These are phyloP conservation scores for Colletotrichum destructivum DNA, from an alignment of 2,329 filamentous ascomycete genomes.

Conservation along the genomic window DNA sequence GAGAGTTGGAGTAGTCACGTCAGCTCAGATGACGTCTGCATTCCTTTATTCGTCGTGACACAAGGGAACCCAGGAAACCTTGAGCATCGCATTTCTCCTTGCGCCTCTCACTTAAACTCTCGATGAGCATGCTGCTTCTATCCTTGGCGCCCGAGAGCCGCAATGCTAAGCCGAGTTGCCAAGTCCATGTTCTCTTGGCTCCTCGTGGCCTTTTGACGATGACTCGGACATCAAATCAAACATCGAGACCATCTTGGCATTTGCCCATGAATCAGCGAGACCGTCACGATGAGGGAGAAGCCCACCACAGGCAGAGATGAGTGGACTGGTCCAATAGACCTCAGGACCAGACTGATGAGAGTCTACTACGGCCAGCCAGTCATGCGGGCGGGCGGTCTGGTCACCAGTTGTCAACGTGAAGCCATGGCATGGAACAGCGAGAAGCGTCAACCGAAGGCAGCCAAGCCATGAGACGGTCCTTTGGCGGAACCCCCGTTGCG, in stretches of 20 bases:
- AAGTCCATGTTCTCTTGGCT: slow-evolving; percentile 9
- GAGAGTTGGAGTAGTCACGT: slow-evolving; percentile 13
- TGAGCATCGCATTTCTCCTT: background rate
- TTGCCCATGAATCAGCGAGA: slow-evolving; percentile 7
- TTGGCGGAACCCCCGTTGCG: background rate
- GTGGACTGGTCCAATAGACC: background rate
- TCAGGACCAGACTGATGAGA: background rate
- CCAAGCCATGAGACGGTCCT: slow-evolving; percentile 4
- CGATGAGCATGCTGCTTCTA: background rate
- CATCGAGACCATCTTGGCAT: slow-evolving; percentile 25
- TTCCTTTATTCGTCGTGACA: slow-evolving; percentile 5
- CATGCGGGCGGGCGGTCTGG: background rate
- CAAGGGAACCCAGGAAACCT: background rate
- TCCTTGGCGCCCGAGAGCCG: slow-evolving; percentile 31
- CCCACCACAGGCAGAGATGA: background rate
- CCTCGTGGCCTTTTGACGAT: slow-evolving; percentile 11
- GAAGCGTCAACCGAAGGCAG: background rate
- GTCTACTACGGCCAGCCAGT: background rate
- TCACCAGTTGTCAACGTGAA: background rate
- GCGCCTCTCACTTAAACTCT: background rate
- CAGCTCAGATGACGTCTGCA: slow-evolving; percentile 15
- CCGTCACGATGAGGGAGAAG: background rate
- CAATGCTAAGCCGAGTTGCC: slow-evolving; percentile 31
- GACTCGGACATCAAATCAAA: background rate
- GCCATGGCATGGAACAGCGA: background rate